Evolutionary conservation across 768 basidiomycete genomes (phyloP).

Genomic region (Glaciozyma martinii): DNA sequence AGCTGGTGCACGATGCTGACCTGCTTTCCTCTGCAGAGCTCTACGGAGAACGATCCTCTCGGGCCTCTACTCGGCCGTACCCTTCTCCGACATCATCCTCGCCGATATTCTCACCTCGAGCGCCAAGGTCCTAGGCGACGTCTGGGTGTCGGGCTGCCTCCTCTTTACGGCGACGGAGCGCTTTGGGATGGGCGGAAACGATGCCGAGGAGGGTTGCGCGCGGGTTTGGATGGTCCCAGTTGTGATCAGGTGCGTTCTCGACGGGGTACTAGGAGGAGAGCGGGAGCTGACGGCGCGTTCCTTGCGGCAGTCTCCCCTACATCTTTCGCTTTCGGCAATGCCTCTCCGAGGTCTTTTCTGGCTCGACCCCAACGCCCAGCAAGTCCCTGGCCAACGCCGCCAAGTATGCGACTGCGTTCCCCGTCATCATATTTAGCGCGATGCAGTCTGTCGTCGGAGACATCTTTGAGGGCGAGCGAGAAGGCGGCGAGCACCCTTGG

Average conservation of each 20-base stretch:
- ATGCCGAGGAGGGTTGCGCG: constrained; percentile 9
- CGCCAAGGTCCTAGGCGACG: constrained; percentile 89
- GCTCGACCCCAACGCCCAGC: constrained; percentile 55
- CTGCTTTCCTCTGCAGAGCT: constrained; percentile 46
- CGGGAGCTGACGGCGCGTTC: not conserved
- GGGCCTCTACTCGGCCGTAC: constrained; percentile 53
- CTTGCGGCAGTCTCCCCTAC: constrained; percentile 63
- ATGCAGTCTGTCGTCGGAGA: constrained; percentile 50
- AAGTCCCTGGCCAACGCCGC: constrained; percentile 80
- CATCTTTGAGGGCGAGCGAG: constrained; percentile 14
- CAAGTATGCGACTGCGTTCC: constrained; percentile 95
- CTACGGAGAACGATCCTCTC: constrained; percentile 65
- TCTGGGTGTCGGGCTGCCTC: constrained; percentile 60
- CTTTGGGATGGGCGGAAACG: constrained; percentile 9
- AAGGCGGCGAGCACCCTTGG: constrained; percentile 17
- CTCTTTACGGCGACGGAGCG: not conserved
- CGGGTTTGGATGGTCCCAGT: constrained; percentile 32
- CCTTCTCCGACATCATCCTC: constrained; percentile 85
- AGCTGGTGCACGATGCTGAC: not conserved
- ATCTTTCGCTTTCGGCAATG: constrained; percentile 90
- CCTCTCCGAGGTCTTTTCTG: constrained; percentile 60
- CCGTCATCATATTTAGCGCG: constrained; percentile 88
- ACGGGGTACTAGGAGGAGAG: too few species aligned
- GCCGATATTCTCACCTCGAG: constrained; percentile 95
- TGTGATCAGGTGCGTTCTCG: constrained; percentile 25